Conservation (phyloP, 371 early-diverging fungal genomes). For the Zychaea mexicana region DNA sequence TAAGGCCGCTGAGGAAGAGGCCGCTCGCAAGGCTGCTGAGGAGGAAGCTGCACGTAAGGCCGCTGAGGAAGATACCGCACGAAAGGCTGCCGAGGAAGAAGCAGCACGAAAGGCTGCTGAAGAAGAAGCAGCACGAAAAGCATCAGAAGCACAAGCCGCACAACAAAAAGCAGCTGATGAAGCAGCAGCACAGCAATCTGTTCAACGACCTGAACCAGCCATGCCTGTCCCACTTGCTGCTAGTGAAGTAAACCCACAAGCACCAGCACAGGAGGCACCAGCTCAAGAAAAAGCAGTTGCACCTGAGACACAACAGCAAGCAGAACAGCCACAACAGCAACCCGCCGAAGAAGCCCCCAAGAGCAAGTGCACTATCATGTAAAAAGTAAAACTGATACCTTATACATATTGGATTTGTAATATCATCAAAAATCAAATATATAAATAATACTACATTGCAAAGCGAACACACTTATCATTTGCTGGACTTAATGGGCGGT, state of each 20-base stretch:
- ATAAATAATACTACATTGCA: no score
- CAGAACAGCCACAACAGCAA: neutral
- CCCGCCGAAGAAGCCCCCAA: neutral
- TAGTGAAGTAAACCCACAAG: slow-evolving; percentile 14
- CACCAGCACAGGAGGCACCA: slow-evolving; percentile 2
- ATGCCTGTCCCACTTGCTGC: slow-evolving; percentile 14
- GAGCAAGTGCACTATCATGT: slow-evolving; percentile 13
- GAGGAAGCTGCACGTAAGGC: neutral
- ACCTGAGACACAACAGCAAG: neutral
- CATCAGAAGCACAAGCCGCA: neutral
- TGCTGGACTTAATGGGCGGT: no score
- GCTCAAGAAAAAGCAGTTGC: neutral
- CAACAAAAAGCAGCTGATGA: neutral
- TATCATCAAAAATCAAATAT: no score
- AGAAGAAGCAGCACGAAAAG: neutral
- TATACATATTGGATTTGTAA: no score
- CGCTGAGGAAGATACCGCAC: neutral
- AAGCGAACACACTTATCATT: no score
- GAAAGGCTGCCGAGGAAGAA: neutral
- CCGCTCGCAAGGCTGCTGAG: neutral
- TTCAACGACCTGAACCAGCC: slow-evolving; percentile 15
- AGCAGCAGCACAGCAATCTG: neutral
- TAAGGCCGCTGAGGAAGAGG: neutral
- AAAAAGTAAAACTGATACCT: neutral
- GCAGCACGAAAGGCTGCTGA: neutral